A percentile compares a stretch with the other conserved stretches of the same genome.
Evolutionary conservation across 202 grass and related monocot species (phyloP).

Genomic region (Dendrocalamus latiflorus): DNA sequence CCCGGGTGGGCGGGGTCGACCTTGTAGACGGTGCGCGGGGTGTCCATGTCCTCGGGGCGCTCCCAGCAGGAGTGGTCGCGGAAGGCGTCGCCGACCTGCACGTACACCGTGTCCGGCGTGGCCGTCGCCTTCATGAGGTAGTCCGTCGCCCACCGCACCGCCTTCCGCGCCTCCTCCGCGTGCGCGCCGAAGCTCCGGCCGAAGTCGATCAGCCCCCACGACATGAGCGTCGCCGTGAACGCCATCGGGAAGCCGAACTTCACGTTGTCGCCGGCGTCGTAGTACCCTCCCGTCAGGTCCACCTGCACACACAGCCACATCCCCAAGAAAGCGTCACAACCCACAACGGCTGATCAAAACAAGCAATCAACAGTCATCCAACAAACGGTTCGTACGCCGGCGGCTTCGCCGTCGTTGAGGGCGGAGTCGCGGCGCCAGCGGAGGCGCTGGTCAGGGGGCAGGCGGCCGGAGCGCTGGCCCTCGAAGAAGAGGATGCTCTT

Average conservation of each 20-base stretch:
- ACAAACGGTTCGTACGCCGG: constrained; percentile 32
- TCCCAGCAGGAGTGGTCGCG: constrained; percentile 80
- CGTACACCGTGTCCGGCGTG: constrained; percentile 53
- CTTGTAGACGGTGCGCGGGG: constrained; percentile 66
- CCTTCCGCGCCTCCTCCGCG: constrained; percentile 35
- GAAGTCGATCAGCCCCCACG: constrained; percentile 95
- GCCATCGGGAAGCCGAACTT: constrained; percentile 99
- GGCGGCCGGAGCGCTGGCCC: constrained; percentile 80
- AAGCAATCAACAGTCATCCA: no score
- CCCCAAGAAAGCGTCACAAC: background rate
- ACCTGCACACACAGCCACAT: constrained; percentile 33
- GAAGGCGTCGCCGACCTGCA: constrained; percentile 68
- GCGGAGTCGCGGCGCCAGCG: constrained; percentile 80
- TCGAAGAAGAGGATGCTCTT: constrained; percentile 98
- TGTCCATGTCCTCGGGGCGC: constrained; percentile 80
- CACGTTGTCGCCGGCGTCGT: constrained; percentile 97
- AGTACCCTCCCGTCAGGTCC: constrained; percentile 87
- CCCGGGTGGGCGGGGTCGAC: constrained; percentile 58
- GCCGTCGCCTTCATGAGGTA: constrained; percentile 80
- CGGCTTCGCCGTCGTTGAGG: constrained; percentile 62
- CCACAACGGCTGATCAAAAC: background rate
- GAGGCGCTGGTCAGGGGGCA: constrained; percentile 52
- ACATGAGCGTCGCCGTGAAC: constrained; percentile 88
- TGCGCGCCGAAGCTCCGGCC: constrained; percentile 54
- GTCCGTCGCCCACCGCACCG: constrained; percentile 76